Percentiles rank a stretch among this genome's conserved stretches.
These are phyloP conservation scores for Nicotiana knightiana DNA, from an alignment of 257 asterid species.

Conservation along the genomic window DNA sequence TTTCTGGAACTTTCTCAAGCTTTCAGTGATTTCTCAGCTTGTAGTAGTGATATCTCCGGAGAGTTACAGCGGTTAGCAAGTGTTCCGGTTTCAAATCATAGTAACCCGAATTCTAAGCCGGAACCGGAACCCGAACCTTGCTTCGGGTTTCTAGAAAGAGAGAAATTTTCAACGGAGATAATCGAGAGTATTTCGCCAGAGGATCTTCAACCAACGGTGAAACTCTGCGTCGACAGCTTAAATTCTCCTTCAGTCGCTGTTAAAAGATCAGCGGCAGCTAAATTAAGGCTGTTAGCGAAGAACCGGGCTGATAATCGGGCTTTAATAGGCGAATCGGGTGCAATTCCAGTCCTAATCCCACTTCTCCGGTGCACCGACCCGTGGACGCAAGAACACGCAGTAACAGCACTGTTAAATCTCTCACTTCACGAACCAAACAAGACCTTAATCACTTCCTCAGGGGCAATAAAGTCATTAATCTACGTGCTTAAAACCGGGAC, in stretches of 20 bases:
- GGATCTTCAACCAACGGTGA: slow-evolving; percentile 86
- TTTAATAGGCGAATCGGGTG: slow-evolving; percentile 85
- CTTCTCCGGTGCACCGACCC: slow-evolving; percentile 77
- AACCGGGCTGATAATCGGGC: slow-evolving; percentile 86
- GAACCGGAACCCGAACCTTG: slow-evolving; percentile 72
- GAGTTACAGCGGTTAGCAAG: slow-evolving; percentile 79
- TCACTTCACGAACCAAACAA: slow-evolving; percentile 78
- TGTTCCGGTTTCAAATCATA: slow-evolving; percentile 39
- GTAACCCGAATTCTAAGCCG: not conserved
- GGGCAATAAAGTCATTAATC: slow-evolving; percentile 62
- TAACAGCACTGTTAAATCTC: slow-evolving; percentile 74
- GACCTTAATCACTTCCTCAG: slow-evolving; percentile 42
- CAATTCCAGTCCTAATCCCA: slow-evolving; percentile 63
- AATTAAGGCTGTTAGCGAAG: slow-evolving; percentile 64
- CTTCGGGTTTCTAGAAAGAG: slow-evolving; percentile 64
- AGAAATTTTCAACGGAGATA: slow-evolving; percentile 75
- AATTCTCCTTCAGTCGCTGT: slow-evolving; percentile 58
- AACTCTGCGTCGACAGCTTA: slow-evolving; percentile 68
- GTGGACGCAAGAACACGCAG: slow-evolving; percentile 83
- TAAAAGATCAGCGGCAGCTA: slow-evolving; percentile 87
- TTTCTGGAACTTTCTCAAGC: slow-evolving; percentile 55
- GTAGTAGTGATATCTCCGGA: slow-evolving; percentile 87
- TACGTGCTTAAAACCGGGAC: slow-evolving; percentile 84
- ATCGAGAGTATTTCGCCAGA: slow-evolving; percentile 86
- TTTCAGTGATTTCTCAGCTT: slow-evolving; percentile 77